Evolutionary conservation across 2,329 filamentous ascomycete species (phyloP).

Genomic region (Colletotrichum sansevieriae): DNA sequence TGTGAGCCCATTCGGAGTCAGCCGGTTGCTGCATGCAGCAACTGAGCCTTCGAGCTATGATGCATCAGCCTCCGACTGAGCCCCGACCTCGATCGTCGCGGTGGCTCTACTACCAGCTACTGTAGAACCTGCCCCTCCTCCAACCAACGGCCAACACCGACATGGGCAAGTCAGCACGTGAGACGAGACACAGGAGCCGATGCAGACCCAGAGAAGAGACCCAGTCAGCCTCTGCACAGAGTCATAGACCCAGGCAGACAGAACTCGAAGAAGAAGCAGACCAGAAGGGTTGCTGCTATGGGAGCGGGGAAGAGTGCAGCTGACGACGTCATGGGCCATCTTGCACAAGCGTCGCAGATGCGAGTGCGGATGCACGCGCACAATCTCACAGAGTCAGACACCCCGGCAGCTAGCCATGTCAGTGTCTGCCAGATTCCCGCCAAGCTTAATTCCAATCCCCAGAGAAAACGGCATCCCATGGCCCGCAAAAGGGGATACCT

Average conservation of each 20-base stretch:
- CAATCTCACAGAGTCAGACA: background rate
- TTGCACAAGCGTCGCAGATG: conserved; percentile 11
- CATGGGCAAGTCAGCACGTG: conserved; percentile 21
- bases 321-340: background rate
- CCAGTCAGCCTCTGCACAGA: background rate
- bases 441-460: conserved; percentile 1
- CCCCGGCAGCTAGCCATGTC: background rate
- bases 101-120: conserved; percentile 1
- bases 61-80: conserved; percentile 26
- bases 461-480: no score
- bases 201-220: conserved; percentile 12
- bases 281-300: background rate
- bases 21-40: background rate
- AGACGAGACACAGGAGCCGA: conserved; percentile 27
- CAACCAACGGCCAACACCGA: background rate
- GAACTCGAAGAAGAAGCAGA: conserved; percentile 13
- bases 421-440: conserved; percentile 1
- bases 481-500: background rate
- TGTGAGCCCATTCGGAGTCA: conserved; percentile 36
- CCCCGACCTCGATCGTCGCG: conserved; percentile 30
- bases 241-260: background rate
- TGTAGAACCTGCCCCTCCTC: conserved; percentile 4
- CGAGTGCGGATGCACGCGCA: conserved; percentile 11
- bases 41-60: background rate
- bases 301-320: background rate